phyloP scores from a whole-genome alignment of 768 basidiomycete species.

The Trametopsis cervina region DNA sequence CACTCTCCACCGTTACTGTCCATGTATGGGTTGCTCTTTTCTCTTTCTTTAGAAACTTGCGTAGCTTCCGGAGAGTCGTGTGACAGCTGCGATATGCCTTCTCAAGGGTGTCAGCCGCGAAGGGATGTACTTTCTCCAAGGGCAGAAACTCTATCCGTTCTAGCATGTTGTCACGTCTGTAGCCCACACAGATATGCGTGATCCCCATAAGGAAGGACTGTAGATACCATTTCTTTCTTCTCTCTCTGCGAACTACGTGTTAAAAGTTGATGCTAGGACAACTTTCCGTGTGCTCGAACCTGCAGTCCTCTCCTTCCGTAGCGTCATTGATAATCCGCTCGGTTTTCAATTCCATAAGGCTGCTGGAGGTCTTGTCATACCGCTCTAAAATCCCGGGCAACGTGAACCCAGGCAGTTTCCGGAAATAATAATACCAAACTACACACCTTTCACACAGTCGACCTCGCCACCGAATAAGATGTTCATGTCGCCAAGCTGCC shows the following conservation, averaged over 20 bases:
- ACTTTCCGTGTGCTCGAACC: not conserved
- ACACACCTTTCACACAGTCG: constrained; percentile 7
- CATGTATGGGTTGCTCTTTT: not conserved
- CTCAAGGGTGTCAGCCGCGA: not conserved
- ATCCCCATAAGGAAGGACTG: constrained; percentile 8
- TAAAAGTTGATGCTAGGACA: not conserved
- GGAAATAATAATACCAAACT: no score
- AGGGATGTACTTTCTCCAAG: not conserved
- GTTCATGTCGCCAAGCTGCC: constrained; percentile 2
- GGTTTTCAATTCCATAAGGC: constrained; percentile 8
- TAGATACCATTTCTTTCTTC: constrained; percentile 2
- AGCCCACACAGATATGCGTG: constrained; percentile 2
- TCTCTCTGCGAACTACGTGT: not conserved
- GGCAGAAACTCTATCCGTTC: not conserved
- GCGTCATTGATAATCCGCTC: constrained; percentile 2
- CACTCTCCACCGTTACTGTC: not conserved
- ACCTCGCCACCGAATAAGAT: constrained; percentile 7
- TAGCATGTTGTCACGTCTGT: not conserved
- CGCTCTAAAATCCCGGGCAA: not conserved
- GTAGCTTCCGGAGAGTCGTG: not conserved
- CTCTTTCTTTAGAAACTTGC: not conserved
- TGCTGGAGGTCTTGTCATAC: constrained; percentile 2
- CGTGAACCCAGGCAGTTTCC: no score
- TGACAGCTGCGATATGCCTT: not conserved
- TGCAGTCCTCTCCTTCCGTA: not conserved